Evolutionary conservation across 179 eudicot genomes (phyloP).

Genomic region (Silene coronaria): DNA sequence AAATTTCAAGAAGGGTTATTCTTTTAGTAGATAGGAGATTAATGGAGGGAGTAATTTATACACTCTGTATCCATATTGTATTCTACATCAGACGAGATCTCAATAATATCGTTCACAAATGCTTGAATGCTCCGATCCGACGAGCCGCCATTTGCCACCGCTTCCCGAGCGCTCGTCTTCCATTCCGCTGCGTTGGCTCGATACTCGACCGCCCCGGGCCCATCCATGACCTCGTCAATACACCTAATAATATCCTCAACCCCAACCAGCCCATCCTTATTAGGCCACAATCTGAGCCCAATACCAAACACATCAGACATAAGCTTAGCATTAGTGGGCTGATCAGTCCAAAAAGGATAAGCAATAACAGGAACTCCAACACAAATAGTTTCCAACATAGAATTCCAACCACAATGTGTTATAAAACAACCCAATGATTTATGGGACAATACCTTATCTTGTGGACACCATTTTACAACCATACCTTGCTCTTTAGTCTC

Average conservation of each 20-base stretch:
- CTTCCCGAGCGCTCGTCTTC: constrained; percentile 35
- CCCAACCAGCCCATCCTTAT: constrained; percentile 20
- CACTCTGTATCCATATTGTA: background rate
- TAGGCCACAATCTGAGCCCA: constrained; percentile 36
- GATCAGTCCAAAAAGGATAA: constrained; percentile 56
- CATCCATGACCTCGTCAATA: constrained; percentile 30
- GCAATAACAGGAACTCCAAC: constrained; percentile 54
- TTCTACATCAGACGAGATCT: background rate
- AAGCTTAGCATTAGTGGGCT: constrained; percentile 53
- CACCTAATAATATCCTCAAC: constrained; percentile 38
- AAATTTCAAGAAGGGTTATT: too few species aligned
- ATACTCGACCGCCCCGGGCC: constrained; percentile 30
- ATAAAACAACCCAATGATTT: constrained; percentile 43
- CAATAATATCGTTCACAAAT: constrained; percentile 35
- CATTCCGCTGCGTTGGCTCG: constrained; percentile 31
- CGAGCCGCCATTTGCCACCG: constrained; percentile 42
- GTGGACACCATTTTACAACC: constrained; percentile 45
- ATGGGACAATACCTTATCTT: constrained; percentile 38
- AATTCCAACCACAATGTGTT: constrained; percentile 69
- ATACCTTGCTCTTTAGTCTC: constrained; percentile 28
- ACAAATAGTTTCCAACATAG: constrained; percentile 39
- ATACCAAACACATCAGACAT: constrained; percentile 35
- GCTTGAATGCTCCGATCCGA: constrained; percentile 33
- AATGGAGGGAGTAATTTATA: too few species aligned
- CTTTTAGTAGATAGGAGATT: too few species aligned